Percentiles rank a stretch among this genome's conserved stretches.
phyloP scores from a whole-genome alignment of 768 basidiomycete genomes.

The Kwoniella dejecticola region DNA sequence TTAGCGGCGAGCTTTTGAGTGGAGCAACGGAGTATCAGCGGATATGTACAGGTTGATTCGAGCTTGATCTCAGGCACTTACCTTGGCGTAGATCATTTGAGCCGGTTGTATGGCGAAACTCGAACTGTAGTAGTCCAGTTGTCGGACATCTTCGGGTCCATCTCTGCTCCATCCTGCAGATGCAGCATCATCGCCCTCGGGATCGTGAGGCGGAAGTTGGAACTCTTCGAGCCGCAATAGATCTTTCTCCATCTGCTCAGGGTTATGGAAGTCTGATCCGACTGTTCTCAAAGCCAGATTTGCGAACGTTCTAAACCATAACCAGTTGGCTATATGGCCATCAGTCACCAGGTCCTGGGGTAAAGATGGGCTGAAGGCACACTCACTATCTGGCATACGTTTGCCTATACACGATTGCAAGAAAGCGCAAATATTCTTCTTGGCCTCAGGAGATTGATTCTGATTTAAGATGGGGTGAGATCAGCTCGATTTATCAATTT shows the following conservation, averaged over 20 bases:
- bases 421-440: conserved; percentile 67
- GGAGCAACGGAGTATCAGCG: too few species aligned
- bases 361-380: too few species aligned
- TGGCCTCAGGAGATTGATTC: conserved; percentile 59
- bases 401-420: conserved; percentile 76
- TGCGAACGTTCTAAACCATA: conserved; percentile 79
- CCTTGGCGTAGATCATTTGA: conserved; percentile 69
- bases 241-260: conserved; percentile 69
- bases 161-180: conserved; percentile 70
- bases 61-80: too few species aligned
- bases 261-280: conserved; percentile 64
- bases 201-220: conserved; percentile 60
- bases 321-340: conserved; percentile 64
- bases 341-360: conserved; percentile 14
- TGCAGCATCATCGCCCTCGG: conserved; percentile 56
- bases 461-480: conserved; percentile 9
- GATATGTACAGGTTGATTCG: too few species aligned
- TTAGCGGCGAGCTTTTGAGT: conserved; percentile 59
- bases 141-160: conserved; percentile 74
- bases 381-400: conserved; percentile 70
- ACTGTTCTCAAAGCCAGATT: conserved; percentile 71
- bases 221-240: conserved; percentile 76
- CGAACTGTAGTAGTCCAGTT: conserved; percentile 76
- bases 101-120: conserved; percentile 78
- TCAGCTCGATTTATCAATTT: too few species aligned